Evolutionary conservation across 2,329 filamentous ascomycete species (phyloP), one percentile per base, ranked within the genome.

Genomic region (Colletotrichum paranaense): DNA sequence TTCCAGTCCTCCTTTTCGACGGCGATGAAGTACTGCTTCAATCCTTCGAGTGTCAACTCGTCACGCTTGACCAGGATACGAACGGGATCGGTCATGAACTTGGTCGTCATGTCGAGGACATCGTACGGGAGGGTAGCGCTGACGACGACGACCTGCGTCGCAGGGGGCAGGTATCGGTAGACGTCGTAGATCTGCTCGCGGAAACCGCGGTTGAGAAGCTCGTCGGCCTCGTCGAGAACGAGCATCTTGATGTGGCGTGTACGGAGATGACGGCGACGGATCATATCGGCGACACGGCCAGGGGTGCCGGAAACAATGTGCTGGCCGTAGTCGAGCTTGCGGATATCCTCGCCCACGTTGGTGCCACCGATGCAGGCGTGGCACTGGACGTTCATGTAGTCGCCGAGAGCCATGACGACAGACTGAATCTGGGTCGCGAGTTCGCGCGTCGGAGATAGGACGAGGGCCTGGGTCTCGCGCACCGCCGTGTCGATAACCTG

Each of bases 1-100:
- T 99, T 99, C 97, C 97, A 99, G 82, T 98, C 97, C 84, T 99
- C 97, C 88, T 98, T 98, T 85, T 99, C 97, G 24, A 98, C 97
- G 1, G 97, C 97, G 79, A 99, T 98, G 82, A 98, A 99, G 88
- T 98, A 99, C 84, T 99, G 97, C 87, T 98, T 98, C 64, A 99
- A 89, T 71, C 97, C 97, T 86, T 98, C 97, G 63, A 99, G 91
- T 2, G 97, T 99, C 88, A 99, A 87, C 83, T 99, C 97, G 84
- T 98, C 97, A 92, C 95, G 95, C 91, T 98, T 98, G 83, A 98
- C 96, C 30, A 98, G 90, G 80, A 98, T 97, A 77, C 96, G 93
- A 58, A 98, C 96, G 0, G 96, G 96, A 79, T 98, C 96, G 30
- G 95, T 98, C 97, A 99, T 99, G 89, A 99, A 99, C 85, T 98